These are phyloP conservation scores for Papiliotrema laurentii DNA, from an alignment of 1,284 basidiomycete genomes.

Conservation along the genomic window DNA sequence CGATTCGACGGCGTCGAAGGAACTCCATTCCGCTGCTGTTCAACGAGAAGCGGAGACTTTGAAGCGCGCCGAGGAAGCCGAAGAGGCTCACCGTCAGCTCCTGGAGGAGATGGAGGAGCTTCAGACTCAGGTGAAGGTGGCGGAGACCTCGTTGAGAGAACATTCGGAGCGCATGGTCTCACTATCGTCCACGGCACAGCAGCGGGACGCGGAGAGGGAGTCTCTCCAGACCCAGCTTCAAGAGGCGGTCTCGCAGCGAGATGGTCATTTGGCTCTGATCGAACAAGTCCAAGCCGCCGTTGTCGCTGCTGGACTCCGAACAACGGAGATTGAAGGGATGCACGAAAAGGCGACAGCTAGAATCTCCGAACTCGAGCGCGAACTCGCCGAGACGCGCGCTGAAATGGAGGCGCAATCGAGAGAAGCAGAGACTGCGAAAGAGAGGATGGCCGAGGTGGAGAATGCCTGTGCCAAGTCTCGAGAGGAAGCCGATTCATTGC, in stretches of 20 bases:
- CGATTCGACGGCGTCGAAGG: slow-evolving; percentile 63
- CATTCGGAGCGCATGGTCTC: slow-evolving; percentile 70
- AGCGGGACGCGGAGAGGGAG: slow-evolving; percentile 73
- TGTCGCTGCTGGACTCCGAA: slow-evolving; percentile 64
- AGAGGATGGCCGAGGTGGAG: slow-evolving; percentile 67
- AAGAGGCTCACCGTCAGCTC: slow-evolving; percentile 69
- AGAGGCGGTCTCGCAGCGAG: slow-evolving; percentile 62
- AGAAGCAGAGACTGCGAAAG: slow-evolving; percentile 66
- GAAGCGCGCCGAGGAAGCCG: slow-evolving; percentile 75
- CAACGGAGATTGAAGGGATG: slow-evolving; percentile 66
- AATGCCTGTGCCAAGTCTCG: slow-evolving; percentile 81
- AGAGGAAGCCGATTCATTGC: slow-evolving; percentile 81
- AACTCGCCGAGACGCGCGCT: slow-evolving; percentile 68
- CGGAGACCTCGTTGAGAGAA: slow-evolving; percentile 71
- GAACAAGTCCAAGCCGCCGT: slow-evolving; percentile 80
- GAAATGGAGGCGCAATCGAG: slow-evolving; percentile 69
- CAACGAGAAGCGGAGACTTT: slow-evolving; percentile 73
- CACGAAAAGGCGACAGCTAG: slow-evolving; percentile 66
- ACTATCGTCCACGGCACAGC: slow-evolving; percentile 69
- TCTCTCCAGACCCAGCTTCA: slow-evolving; percentile 65
- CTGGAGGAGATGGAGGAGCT: slow-evolving; percentile 68
- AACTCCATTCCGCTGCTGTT: slow-evolving; percentile 72
- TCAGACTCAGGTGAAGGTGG: slow-evolving; percentile 59
- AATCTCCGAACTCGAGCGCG: slow-evolving; percentile 63
- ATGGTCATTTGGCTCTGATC: slow-evolving; percentile 78